These are phyloP conservation scores for Penicillium sp. DNA, from an alignment of 2,329 filamentous ascomycete genomes.

Conservation along the genomic window DNA sequence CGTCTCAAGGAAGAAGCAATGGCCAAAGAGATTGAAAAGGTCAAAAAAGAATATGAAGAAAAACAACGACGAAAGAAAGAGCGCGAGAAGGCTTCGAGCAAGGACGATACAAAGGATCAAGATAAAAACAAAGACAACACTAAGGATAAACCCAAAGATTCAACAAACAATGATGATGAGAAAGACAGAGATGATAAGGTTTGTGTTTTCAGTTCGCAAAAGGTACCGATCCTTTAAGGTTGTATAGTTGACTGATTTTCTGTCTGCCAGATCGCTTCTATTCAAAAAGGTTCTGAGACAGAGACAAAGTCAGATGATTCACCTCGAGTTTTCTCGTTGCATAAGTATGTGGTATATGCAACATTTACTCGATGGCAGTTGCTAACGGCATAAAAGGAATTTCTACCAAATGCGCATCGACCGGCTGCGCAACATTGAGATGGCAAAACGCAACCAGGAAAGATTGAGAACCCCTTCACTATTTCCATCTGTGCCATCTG, in stretches of 20 bases:
- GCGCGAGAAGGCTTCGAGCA: conserved; percentile 49
- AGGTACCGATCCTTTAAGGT: neutral
- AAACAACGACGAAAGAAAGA: conserved; percentile 71
- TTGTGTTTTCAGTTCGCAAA: conserved; percentile 1
- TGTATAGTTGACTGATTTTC: conserved; percentile 1
- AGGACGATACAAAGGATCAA: conserved; percentile 51
- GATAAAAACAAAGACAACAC: conserved; percentile 47
- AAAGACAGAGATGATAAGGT: conserved; percentile 58
- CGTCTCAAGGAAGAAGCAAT: conserved; percentile 46
- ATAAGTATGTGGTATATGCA: conserved; percentile 58
- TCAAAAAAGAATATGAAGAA: conserved; percentile 65
- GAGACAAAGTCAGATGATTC: conserved; percentile 58
- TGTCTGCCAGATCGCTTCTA: conserved; percentile 36
- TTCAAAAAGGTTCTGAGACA: conserved; percentile 45
- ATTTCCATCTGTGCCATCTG: conserved; percentile 82
- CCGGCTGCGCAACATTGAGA: conserved; percentile 73
- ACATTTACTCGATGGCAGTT: neutral
- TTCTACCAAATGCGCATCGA: conserved; percentile 86
- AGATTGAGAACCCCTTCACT: conserved; percentile 72
- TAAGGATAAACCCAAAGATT: conserved; percentile 41
- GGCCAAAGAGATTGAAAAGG: conserved; percentile 47
- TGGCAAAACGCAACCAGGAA: conserved; percentile 77
- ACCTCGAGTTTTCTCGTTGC: conserved; percentile 77
- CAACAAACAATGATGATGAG: conserved; percentile 37
- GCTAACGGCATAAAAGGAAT: conserved; percentile 51